These are phyloP conservation scores for Thuja plicata DNA, from an alignment of 83 land plant genomes.

Conservation along the genomic window DNA sequence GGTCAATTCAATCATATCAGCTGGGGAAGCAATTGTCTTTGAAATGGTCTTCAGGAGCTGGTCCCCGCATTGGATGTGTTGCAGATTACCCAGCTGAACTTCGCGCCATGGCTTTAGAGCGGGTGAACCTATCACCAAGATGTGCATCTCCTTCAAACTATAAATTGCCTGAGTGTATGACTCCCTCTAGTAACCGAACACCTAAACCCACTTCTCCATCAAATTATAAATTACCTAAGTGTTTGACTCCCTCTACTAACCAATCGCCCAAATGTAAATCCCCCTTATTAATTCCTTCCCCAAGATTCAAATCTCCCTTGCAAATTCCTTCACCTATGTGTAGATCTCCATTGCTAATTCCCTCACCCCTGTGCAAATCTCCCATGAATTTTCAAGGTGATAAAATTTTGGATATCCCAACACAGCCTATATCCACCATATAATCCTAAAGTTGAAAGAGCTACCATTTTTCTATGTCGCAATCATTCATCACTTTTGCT, in stretches of 20 bases:
- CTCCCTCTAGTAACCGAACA: not conserved
- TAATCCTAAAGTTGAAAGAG: not conserved
- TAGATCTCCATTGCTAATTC: not conserved
- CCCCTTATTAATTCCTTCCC: slow-evolving; percentile 4
- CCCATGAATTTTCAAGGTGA: not conserved
- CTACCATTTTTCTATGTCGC: not conserved
- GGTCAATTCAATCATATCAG: slow-evolving; percentile 47
- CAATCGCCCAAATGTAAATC: slow-evolving; percentile 4
- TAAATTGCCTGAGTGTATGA: not conserved
- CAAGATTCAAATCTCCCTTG: not conserved
- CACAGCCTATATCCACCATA: not conserved
- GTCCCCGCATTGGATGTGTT: slow-evolving; percentile 69
- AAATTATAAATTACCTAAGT: not conserved
- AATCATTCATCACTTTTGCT: not conserved
- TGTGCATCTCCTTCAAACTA: not conserved
- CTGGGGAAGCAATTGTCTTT: slow-evolving; percentile 61
- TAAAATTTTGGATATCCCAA: not conserved
- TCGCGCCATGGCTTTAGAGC: slow-evolving; percentile 49
- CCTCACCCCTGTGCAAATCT: not conserved
- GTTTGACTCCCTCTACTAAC: not conserved
- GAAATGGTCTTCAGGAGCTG: slow-evolving; percentile 74
- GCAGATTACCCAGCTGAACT: slow-evolving; percentile 63
- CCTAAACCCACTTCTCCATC: not conserved
- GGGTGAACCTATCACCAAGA: slow-evolving; percentile 53
- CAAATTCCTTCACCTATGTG: not conserved